Conservation (phyloP, 2,329 filamentous ascomycete genomes). For the Calonectria fujianensis region DNA sequence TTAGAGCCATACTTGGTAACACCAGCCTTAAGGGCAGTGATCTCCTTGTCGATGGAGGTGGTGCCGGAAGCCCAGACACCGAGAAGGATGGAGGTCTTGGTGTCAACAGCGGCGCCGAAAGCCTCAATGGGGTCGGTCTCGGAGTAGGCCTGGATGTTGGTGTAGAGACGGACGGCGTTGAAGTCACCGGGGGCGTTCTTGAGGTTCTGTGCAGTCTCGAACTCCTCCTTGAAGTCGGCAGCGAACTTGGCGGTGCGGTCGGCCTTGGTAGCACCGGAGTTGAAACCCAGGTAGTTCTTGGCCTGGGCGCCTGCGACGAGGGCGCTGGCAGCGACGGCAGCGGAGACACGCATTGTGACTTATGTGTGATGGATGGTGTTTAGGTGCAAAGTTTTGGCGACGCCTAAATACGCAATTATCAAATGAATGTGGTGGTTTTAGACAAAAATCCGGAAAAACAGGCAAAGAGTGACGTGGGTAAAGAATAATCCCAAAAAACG, state of each 20-base stretch:
- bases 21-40: constrained; percentile 75
- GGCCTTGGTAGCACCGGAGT: constrained; percentile 68
- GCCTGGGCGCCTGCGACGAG: constrained; percentile 64
- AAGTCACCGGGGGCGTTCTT: constrained; percentile 70
- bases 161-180: constrained; percentile 79
- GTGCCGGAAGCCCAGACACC: constrained; percentile 78
- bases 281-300: constrained; percentile 73
- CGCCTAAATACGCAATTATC: constrained; percentile 26
- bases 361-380: constrained; percentile 35
- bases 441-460: constrained; percentile 44
- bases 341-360: constrained; percentile 64
- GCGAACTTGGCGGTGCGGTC: constrained; percentile 72
- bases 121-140: constrained; percentile 87
- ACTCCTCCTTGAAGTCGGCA: constrained; percentile 69
- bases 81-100: constrained; percentile 77
- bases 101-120: constrained; percentile 81
- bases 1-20: constrained; percentile 71
- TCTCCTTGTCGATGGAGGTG: constrained; percentile 75
- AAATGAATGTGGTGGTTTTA: constrained; percentile 43
- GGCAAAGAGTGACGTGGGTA: constrained; percentile 53
- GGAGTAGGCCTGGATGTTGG: constrained; percentile 78
- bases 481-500: constrained; percentile 48
- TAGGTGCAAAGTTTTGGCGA: not conserved
- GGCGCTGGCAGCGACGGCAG: constrained; percentile 60
- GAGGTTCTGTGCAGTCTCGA: constrained; percentile 62